Conservation (phyloP, 495 filamentous ascomycete species). For the Hypoxylon lenormandii region DNA sequence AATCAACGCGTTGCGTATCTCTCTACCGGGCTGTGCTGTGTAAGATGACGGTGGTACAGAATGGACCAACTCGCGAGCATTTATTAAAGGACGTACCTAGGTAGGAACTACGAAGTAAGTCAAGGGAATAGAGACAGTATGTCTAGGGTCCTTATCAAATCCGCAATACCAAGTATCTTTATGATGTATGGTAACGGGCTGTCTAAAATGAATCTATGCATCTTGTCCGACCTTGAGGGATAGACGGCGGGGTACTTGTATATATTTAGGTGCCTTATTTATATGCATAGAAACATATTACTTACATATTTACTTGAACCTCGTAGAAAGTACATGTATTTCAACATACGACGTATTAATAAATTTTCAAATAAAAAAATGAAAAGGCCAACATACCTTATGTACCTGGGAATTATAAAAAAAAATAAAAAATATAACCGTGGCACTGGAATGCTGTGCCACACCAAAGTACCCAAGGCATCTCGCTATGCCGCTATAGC, state of each 20-base stretch:
- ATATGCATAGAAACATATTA: too few relatives aligned
- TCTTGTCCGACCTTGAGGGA: neutral
- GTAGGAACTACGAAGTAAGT: too few relatives aligned
- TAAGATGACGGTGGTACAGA: neutral
- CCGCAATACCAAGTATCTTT: neutral
- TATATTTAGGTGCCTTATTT: too few relatives aligned
- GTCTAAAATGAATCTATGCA: neutral
- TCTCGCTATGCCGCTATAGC: neutral
- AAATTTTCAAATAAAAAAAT: too few relatives aligned
- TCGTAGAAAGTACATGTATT: too few relatives aligned
- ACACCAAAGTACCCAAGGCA: neutral
- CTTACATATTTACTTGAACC: too few relatives aligned
- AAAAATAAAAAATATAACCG: too few relatives aligned
- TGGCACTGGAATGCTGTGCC: constrained; percentile 1
- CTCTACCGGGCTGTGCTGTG: neutral
- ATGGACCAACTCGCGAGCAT: constrained; percentile 1
- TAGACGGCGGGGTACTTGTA: neutral
- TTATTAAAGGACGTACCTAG: too few relatives aligned
- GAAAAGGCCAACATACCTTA: too few relatives aligned
- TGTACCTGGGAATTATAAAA: too few relatives aligned
- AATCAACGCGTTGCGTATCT: constrained; percentile 3
- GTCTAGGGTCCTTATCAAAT: neutral
- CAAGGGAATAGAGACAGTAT: neutral
- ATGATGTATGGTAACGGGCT: neutral
- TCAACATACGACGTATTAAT: too few relatives aligned